Conservation (phyloP, 1,284 basidiomycete species). For the Ceratobasidium theobromae region DNA sequence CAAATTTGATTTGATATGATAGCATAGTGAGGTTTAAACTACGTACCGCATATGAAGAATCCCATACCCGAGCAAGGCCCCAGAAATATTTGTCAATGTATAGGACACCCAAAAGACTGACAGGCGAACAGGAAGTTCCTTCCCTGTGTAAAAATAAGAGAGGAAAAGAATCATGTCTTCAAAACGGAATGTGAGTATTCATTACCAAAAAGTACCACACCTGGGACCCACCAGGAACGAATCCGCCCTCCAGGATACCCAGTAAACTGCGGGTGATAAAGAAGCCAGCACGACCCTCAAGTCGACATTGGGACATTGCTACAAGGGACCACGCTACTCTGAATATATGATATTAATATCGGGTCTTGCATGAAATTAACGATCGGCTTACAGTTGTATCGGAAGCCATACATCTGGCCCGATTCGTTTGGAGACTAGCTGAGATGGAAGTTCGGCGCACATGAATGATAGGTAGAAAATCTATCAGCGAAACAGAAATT, state of each 20-base stretch:
- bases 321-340: constrained; percentile 49
- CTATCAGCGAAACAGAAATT: constrained; percentile 47
- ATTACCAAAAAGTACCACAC: constrained; percentile 42
- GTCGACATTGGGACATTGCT: constrained; percentile 62
- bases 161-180: constrained; percentile 64
- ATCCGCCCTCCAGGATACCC: constrained; percentile 61
- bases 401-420: constrained; percentile 75
- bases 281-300: constrained; percentile 49
- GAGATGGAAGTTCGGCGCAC: constrained; percentile 66
- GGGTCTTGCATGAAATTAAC: background rate
- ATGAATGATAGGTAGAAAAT: constrained; percentile 61
- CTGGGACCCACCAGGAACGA: constrained; percentile 42
- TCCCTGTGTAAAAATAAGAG: constrained; percentile 62
- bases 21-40: constrained; percentile 50
- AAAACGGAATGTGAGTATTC: constrained; percentile 55
- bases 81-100: constrained; percentile 53
- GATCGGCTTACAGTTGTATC: constrained; percentile 39
- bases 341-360: constrained; percentile 28
- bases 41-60: constrained; percentile 62
- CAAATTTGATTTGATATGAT: too few relatives aligned
- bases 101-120: constrained; percentile 69
- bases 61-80: constrained; percentile 63
- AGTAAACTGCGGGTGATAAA: constrained; percentile 37
- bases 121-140: constrained; percentile 59
- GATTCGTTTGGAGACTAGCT: constrained; percentile 68